phyloP scores from a whole-genome alignment of 1,284 basidiomycete species.

The Clitocybe nebularis region DNA sequence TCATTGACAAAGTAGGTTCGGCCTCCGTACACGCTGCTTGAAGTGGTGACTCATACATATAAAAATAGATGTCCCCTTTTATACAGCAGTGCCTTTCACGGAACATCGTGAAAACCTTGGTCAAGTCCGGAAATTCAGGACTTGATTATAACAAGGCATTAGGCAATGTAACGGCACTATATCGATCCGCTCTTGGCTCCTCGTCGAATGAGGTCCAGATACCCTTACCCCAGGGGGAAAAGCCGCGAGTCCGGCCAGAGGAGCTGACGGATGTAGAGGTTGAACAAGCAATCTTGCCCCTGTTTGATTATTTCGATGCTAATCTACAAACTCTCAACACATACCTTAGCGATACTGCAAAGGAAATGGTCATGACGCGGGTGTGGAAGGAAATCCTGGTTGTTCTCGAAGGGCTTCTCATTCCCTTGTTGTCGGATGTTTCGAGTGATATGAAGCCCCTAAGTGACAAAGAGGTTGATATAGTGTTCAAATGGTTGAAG shows the following conservation, averaged over 20 bases:
- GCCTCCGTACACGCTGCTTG: background rate
- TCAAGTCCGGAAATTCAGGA: conserved; percentile 59
- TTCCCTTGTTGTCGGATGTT: conserved; percentile 90
- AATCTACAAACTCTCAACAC: conserved; percentile 93
- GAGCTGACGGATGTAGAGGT: conserved; percentile 90
- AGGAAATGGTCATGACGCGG: conserved; percentile 89
- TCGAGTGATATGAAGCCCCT: conserved; percentile 88
- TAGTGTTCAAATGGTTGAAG: conserved; percentile 98
- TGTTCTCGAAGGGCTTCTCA: conserved; percentile 85
- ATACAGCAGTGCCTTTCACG: conserved; percentile 89
- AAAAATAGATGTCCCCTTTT: conserved; percentile 90
- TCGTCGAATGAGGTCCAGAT: conserved; percentile 71
- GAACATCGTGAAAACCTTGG: conserved; percentile 68
- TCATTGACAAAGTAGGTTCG: conserved; percentile 93
- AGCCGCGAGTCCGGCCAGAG: conserved; percentile 66
- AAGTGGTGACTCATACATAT: background rate
- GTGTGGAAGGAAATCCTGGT: conserved; percentile 96
- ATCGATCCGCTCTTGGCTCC: conserved; percentile 68
- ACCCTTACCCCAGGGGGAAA: conserved; percentile 70
- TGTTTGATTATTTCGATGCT: conserved; percentile 97
- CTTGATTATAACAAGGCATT: conserved; percentile 84
- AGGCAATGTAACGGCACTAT: conserved; percentile 77
- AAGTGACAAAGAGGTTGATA: conserved; percentile 93
- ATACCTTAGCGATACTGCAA: conserved; percentile 79
- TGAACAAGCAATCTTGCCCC: conserved; percentile 86